Percentiles rank a stretch among this genome's conserved stretches.
Evolutionary conservation across 2,329 filamentous ascomycete species (phyloP).

Genomic region (Uncinocarpus reesii): DNA sequence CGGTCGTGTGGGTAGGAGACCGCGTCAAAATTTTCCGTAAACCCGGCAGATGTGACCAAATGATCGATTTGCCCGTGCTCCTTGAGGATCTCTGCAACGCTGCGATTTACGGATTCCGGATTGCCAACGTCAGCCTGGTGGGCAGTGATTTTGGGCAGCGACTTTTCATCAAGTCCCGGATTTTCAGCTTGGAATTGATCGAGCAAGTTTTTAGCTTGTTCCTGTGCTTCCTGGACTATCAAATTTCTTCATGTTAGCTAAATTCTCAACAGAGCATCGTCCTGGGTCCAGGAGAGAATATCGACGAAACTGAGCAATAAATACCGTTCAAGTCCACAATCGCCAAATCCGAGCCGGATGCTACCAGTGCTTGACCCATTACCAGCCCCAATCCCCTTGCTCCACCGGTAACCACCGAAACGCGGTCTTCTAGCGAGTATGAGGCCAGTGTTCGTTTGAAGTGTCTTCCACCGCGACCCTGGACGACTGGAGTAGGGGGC

Average conservation of each 20-base stretch:
- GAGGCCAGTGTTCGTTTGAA: constrained; percentile 74
- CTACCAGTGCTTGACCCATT: constrained; percentile 84
- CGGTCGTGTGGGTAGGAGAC: constrained; percentile 83
- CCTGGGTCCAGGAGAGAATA: no score
- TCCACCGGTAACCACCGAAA: constrained; percentile 80
- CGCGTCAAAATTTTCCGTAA: constrained; percentile 91
- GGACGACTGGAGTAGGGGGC: constrained; percentile 58
- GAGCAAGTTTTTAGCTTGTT: constrained; percentile 63
- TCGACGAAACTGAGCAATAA: not conserved
- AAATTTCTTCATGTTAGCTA: constrained; percentile 3
- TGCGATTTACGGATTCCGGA: constrained; percentile 63
- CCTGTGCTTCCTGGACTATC: constrained; percentile 75
- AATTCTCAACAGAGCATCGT: no score
- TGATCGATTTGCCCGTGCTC: constrained; percentile 77
- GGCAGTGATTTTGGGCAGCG: constrained; percentile 68
- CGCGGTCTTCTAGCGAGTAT: constrained; percentile 77
- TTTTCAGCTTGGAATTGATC: constrained; percentile 70
- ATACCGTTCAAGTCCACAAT: constrained; percentile 88
- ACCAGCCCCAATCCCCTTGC: constrained; percentile 80
- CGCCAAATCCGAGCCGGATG: constrained; percentile 77
- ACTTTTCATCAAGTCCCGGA: constrained; percentile 59
- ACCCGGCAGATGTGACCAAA: constrained; percentile 90
- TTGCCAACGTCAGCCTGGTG: constrained; percentile 83
- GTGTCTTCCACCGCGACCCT: constrained; percentile 67
- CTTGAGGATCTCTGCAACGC: constrained; percentile 58